A percentile compares a stretch with the other conserved stretches of the same genome.
These are phyloP conservation scores for Phytopythium litorale DNA, from an alignment of 352 stramenopile genomes.

Conservation along the genomic window DNA sequence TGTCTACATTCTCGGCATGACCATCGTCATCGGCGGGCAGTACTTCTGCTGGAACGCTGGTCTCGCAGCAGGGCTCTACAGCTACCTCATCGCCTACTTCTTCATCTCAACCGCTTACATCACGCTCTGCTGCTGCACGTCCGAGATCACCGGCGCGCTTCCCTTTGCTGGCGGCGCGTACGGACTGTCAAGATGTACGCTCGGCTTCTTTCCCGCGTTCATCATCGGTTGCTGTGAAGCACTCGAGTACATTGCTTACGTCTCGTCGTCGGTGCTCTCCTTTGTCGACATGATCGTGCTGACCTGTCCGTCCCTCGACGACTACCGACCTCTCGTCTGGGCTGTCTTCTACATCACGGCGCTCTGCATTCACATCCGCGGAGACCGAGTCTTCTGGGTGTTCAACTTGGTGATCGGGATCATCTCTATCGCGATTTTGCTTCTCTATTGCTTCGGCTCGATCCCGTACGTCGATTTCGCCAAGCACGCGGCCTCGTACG, in stretches of 20 bases:
- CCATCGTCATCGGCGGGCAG: slow-evolving; percentile 50
- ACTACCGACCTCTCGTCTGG: slow-evolving; percentile 24
- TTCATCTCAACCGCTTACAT: slow-evolving; percentile 36
- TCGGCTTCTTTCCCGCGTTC: slow-evolving; percentile 39
- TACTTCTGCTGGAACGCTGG: slow-evolving; percentile 50
- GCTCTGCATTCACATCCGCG: slow-evolving; percentile 25
- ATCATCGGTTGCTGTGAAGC: slow-evolving; percentile 46
- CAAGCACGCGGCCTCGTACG: neutral
- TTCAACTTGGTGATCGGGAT: slow-evolving; percentile 29
- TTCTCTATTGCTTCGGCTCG: slow-evolving; percentile 35
- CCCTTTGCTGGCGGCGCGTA: slow-evolving; percentile 44
- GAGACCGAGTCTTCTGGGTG: slow-evolving; percentile 31
- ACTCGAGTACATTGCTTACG: slow-evolving; percentile 46
- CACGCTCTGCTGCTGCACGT: slow-evolving; percentile 31
- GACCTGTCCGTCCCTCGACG: slow-evolving; percentile 1
- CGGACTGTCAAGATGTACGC: slow-evolving; percentile 32
- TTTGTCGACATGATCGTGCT: slow-evolving; percentile 34
- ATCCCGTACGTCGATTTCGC: slow-evolving; percentile 22
- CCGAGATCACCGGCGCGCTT: slow-evolving; percentile 40
- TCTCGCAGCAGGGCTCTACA: slow-evolving; percentile 32
- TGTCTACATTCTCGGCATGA: slow-evolving; percentile 46
- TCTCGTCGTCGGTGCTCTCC: slow-evolving; percentile 23
- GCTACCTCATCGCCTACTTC: slow-evolving; percentile 31
- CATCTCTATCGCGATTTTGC: slow-evolving; percentile 27
- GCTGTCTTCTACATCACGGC: slow-evolving; percentile 27